Percentiles rank a stretch among this genome's conserved stretches.
phyloP scores from a whole-genome alignment of 2,329 filamentous ascomycete genomes.

The Hymenotorrendiella dingleyae region DNA sequence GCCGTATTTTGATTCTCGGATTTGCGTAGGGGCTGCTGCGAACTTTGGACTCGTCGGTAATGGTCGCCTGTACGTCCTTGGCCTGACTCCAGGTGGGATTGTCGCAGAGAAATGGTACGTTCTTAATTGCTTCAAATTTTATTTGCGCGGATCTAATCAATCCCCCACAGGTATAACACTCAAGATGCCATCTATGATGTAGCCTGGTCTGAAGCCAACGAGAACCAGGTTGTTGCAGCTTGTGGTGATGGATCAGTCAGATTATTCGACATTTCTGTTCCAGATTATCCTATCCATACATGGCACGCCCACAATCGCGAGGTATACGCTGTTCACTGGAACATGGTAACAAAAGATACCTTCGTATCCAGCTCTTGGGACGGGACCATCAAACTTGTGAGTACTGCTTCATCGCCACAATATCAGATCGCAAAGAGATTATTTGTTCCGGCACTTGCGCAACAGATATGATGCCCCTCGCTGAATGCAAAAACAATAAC shows the following conservation, averaged over 20 bases:
- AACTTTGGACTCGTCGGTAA: conserved; percentile 98
- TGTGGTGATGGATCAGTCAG: conserved; percentile 93
- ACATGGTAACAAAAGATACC: conserved; percentile 80
- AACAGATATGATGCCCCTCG: too few species aligned
- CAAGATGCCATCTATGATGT: conserved; percentile 96
- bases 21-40: conserved; percentile 83
- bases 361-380: conserved; percentile 95
- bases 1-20: conserved; percentile 91
- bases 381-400: conserved; percentile 81
- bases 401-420: conserved; percentile 17
- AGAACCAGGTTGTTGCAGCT: conserved; percentile 85
- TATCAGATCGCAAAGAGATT: background rate
- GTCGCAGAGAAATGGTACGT: conserved; percentile 73
- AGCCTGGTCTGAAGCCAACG: conserved; percentile 92
- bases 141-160: background rate
- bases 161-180: conserved; percentile 69
- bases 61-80: conserved; percentile 79
- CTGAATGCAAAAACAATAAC: too few species aligned
- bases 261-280: conserved; percentile 78
- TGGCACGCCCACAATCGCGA: conserved; percentile 94
- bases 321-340: conserved; percentile 90
- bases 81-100: conserved; percentile 76
- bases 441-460: too few species aligned
- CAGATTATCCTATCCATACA: conserved; percentile 79
- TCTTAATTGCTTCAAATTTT: background rate